Base-by-base conservation (phyloP, 352 stramenopile species). In the Pythium folliculosum region DNA sequence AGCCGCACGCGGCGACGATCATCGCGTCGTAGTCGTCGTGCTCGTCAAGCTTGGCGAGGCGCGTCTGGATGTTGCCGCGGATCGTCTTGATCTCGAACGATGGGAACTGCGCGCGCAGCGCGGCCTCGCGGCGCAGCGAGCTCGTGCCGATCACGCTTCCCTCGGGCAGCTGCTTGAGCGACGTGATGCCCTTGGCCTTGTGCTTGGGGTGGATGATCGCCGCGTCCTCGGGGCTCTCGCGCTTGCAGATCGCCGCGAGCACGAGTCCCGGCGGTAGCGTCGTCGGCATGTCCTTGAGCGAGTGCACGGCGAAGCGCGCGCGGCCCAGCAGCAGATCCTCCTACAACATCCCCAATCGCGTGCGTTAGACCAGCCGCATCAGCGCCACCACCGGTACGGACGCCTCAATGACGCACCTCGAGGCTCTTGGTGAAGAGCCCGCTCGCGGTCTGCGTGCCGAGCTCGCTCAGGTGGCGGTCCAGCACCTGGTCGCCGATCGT, bases 381-480 rank as follows among this genome's bases (percentile, higher is more conserved):
- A n/a, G n/a, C n/a, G n/a, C n/a, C n/a, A n/a, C n/a, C n/a, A n/a
- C n/a, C n/a, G n/a, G n/a, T n/a, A n/a, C n/a, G n/a, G n/a, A n/a
- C n/a, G n/a, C n/a, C n/a, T n/a, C n/a, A n/a, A n/a, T n/a, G n/a
- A 60, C 27, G 27, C n/a, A 86, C 81, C 78, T 97, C 90, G 23
- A 97, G 72, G 70, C 88, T 94, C 77, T 97, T 97, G 66, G 90
- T 97, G 70, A 97, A 97, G 8, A 97, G 55, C 6, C 90, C 88
- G 13, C 85, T 85, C 37, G 77, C 72, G 19, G 83, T 93, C 60
- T 74, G 67, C 22, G 80, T 86, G 60, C 86, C 88, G 21, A 97
- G 63, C 14, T 92, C 80, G 58, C 82, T 92, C 49, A 97, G 62
- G 47, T 92, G 84, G 40, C 84, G 78, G 60, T 92, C 81, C 25